These are phyloP conservation scores for Sporisorium sorghi DNA, from an alignment of 1,284 basidiomycete species.

Conservation along the genomic window DNA sequence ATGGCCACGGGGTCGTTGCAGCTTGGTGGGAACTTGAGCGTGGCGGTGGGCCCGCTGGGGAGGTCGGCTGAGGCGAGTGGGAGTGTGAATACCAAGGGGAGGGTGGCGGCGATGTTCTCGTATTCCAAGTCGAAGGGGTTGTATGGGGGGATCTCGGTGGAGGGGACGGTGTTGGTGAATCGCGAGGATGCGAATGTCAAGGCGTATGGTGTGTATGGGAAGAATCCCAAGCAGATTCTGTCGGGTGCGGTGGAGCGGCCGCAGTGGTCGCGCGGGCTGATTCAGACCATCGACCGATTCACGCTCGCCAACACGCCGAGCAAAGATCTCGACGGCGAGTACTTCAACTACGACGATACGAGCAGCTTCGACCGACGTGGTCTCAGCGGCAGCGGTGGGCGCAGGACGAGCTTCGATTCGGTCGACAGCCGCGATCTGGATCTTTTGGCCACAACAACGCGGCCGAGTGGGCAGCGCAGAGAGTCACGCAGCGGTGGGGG, in stretches of 20 bases:
- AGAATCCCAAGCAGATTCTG: conserved; percentile 63
- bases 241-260: conserved; percentile 58
- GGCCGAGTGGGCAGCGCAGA: conserved; percentile 5
- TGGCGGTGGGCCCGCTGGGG: conserved; percentile 92
- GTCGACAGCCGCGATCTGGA: conserved; percentile 42
- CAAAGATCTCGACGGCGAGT: conserved; percentile 54
- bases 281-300: conserved; percentile 57
- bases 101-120: conserved; percentile 86
- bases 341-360: conserved; percentile 45
- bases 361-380: conserved; percentile 39
- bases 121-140: conserved; percentile 95
- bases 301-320: conserved; percentile 46
- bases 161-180: conserved; percentile 94
- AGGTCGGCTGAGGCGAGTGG: conserved; percentile 93
- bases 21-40: conserved; percentile 74
- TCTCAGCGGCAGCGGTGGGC: conserved; percentile 29
- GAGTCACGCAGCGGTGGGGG: conserved; percentile 14
- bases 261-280: conserved; percentile 42
- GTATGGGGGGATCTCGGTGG: conserved; percentile 85
- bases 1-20: conserved; percentile 94
- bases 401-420: conserved; percentile 32
- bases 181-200: conserved; percentile 79
- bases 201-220: conserved; percentile 62
- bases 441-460: not conserved
- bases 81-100: conserved; percentile 85